phyloP scores from a whole-genome alignment of 495 filamentous ascomycete species.

The Penicillium canariense region DNA sequence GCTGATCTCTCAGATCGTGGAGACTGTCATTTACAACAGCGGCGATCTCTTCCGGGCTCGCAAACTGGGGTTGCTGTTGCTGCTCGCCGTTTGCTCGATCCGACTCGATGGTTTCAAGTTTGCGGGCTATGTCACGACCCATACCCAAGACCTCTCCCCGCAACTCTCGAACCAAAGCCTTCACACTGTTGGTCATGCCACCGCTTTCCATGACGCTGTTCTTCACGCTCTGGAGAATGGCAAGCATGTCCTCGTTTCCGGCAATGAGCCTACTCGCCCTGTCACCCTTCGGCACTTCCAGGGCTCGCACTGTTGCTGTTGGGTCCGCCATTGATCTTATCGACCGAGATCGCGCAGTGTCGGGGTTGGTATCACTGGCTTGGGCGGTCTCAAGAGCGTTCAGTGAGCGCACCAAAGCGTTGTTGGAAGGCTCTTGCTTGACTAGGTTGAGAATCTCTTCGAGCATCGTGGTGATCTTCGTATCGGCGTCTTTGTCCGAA shows the following conservation, averaged over 20 bases:
- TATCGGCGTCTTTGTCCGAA: slow-evolving; percentile 51
- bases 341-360: slow-evolving; percentile 19
- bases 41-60: slow-evolving; percentile 67
- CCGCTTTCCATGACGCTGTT: slow-evolving; percentile 83
- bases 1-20: slow-evolving; percentile 73
- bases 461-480: slow-evolving; percentile 64
- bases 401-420: slow-evolving; percentile 54
- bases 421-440: slow-evolving; percentile 60
- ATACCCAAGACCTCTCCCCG: slow-evolving; percentile 91
- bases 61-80: slow-evolving; percentile 43
- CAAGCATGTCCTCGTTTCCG: slow-evolving; percentile 58
- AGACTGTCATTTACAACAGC: slow-evolving; percentile 77
- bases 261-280: slow-evolving; percentile 35
- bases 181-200: slow-evolving; percentile 84
- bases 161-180: slow-evolving; percentile 81
- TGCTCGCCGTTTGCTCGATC: slow-evolving; percentile 37
- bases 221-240: slow-evolving; percentile 77
- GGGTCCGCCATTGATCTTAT: slow-evolving; percentile 23
- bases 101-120: slow-evolving; percentile 65
- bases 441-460: slow-evolving; percentile 77
- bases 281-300: slow-evolving; percentile 25
- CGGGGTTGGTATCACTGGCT: not conserved
- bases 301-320: slow-evolving; percentile 20
- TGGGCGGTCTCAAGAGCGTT: not conserved
- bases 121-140: slow-evolving; percentile 82